Percentiles rank a stretch among this genome's conserved stretches.
phyloP scores from a whole-genome alignment of 2,329 filamentous ascomycete genomes.

The Leptographium lundbergii region DNA sequence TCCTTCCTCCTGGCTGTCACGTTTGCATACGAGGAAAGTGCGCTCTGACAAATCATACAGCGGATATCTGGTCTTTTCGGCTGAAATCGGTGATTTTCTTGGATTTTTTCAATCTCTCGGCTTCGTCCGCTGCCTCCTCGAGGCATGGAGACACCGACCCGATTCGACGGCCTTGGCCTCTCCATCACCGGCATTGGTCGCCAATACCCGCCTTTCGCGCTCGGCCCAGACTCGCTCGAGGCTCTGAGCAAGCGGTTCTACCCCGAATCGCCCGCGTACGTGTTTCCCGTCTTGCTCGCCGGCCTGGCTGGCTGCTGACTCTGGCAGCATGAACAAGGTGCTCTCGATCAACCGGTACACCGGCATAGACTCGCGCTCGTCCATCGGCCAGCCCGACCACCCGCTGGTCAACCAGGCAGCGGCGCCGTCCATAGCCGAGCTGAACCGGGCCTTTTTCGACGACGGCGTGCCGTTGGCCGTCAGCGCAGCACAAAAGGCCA shows the following conservation, averaged over 20 bases:
- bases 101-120: too few relatives aligned
- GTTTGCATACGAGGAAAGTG: too few relatives aligned
- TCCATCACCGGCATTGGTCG: constrained; percentile 46
- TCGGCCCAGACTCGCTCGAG: constrained; percentile 37
- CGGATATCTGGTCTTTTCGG: too few relatives aligned
- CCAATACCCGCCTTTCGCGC: constrained; percentile 45
- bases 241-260: constrained; percentile 44
- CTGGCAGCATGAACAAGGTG: constrained; percentile 42
- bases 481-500: constrained; percentile 39
- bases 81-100: too few relatives aligned
- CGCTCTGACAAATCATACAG: too few relatives aligned
- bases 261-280: constrained; percentile 46
- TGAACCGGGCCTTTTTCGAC: constrained; percentile 41
- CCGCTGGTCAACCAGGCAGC: constrained; percentile 44
- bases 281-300: too few relatives aligned
- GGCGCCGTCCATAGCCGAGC: constrained; percentile 40
- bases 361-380: constrained; percentile 50
- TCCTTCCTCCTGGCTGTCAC: too few relatives aligned
- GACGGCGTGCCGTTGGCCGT: constrained; percentile 47
- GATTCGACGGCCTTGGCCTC: constrained; percentile 41
- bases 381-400: constrained; percentile 48
- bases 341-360: constrained; percentile 51
- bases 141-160: constrained; percentile 31
- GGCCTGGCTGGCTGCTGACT: not conserved
- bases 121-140: too few relatives aligned